Evolutionary conservation across 2,329 filamentous ascomycete species (phyloP), one percentile per base, ranked within the genome.

Genomic region (Ceratocystis alfenasii): DNA sequence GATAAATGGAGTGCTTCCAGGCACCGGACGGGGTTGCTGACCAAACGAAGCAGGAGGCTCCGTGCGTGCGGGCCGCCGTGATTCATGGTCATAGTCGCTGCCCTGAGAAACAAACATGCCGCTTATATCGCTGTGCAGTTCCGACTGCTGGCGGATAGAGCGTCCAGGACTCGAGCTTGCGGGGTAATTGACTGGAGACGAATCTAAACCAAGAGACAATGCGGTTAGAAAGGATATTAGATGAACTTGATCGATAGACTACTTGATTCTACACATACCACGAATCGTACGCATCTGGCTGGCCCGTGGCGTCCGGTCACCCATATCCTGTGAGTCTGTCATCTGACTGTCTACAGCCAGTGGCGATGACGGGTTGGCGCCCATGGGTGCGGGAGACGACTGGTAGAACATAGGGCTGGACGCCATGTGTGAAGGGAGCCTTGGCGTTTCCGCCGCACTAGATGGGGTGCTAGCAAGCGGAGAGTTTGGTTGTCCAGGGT

Each of bases 101-200:
- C 55, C 81, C 78, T 67, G 87, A 33, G 63, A 63, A 48, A 96
- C 87, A 73, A 97, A 97, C 36, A 97, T 81, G 4, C 86, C 89
- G 72, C 91, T 96, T 77, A 87, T 90, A 73, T 90, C 90, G 74
- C 89, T 95, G 70, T 84, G 84, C 68, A 90, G 79, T 73, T 93
- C 86, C 64, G 88, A 87, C 69, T 87, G 85, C 63, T 82, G 79
- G 69, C 82, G 77, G 66, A 81, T 76, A 69, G 78, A 79, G 72
- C 84, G 84, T n/a, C 84, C 86, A 30, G 90, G 90, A 73, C 89
- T 95, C 46, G 93, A 96, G 75, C 90, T 96, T 45, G 90, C 86
- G 66, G 90, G 89, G 74, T 96, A 97, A 74, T 87, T 85, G 70
- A 97, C 90, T 1, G 93, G 93, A 0, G 93, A 97, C 0, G 93